A percentile compares a stretch with the other conserved stretches of the same genome.
phyloP scores from a whole-genome alignment of 352 stramenopile genomes.

The Phytophthora europaea region DNA sequence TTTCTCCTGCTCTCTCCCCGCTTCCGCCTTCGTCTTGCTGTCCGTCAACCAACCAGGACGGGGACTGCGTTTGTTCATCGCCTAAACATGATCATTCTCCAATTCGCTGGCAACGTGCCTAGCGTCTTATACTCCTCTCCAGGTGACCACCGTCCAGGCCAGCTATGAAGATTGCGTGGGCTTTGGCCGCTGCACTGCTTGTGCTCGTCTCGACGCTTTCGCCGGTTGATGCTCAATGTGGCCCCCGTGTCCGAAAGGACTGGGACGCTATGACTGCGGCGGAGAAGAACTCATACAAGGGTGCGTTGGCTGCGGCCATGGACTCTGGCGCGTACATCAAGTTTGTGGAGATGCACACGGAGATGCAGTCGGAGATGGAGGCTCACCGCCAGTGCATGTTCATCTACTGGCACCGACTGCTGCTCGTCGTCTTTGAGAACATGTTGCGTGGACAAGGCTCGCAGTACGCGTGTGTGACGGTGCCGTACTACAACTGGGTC shows the following conservation, averaged over 20 bases:
- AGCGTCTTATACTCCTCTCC: constrained; percentile 3
- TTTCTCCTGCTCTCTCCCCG: constrained; percentile 18
- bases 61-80: neutral
- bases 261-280: constrained; percentile 53
- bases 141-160: constrained; percentile 1
- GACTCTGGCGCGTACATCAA: constrained; percentile 68
- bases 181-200: constrained; percentile 4
- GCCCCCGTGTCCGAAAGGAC: constrained; percentile 52
- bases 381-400: constrained; percentile 83
- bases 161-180: constrained; percentile 26
- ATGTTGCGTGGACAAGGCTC: constrained; percentile 75
- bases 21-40: constrained; percentile 5
- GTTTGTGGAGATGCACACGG: constrained; percentile 76
- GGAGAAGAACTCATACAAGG: constrained; percentile 63
- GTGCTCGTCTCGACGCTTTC: constrained; percentile 6
- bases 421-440: constrained; percentile 83
- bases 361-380: constrained; percentile 64
- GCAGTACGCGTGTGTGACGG: constrained; percentile 73
- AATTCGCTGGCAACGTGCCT: constrained; percentile 25
- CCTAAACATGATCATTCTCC: constrained; percentile 16
- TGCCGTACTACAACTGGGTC: constrained; percentile 88
- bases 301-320: constrained; percentile 59
- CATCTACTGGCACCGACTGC: constrained; percentile 83
- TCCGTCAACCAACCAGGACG: constrained; percentile 12
- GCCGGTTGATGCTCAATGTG: constrained; percentile 24